Percentiles rank a stretch among this genome's conserved stretches.
Evolutionary conservation across 2,329 filamentous ascomycete species (phyloP).

Genomic region (Cordyceps fumosorosea): DNA sequence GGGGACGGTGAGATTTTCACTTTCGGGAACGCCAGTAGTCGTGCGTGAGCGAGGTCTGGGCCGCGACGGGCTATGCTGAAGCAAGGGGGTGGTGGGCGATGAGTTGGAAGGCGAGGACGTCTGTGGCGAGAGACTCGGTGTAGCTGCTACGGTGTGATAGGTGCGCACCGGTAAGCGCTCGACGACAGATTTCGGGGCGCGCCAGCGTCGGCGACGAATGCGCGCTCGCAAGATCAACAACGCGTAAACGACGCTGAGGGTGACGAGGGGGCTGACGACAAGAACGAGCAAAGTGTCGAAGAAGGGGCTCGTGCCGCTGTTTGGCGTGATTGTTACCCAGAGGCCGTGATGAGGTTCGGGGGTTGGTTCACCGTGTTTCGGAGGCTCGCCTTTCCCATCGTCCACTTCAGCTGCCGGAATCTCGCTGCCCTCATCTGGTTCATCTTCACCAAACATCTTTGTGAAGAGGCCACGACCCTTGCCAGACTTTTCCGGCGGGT

Average conservation of each 20-base stretch:
- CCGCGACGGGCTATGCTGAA: conserved; percentile 51
- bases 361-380: conserved; percentile 16
- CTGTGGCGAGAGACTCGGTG: conserved; percentile 47
- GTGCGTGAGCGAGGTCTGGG: conserved; percentile 59
- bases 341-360: conserved; percentile 58
- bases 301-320: conserved; percentile 83
- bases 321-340: conserved; percentile 94
- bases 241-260: conserved; percentile 86
- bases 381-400: conserved; percentile 18
- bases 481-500: conserved; percentile 15
- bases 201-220: conserved; percentile 83
- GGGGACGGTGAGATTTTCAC: conserved; percentile 38
- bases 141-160: conserved; percentile 74
- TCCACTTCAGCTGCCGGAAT: conserved; percentile 19
- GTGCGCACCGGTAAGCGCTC: conserved; percentile 91
- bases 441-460: conserved; percentile 44
- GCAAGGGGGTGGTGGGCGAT: conserved; percentile 72
- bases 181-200: conserved; percentile 94
- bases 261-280: conserved; percentile 90
- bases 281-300: conserved; percentile 94
- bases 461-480: conserved; percentile 33
- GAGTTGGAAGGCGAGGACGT: conserved; percentile 57
- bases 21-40: conserved; percentile 53
- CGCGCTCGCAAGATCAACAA: conserved; percentile 80
- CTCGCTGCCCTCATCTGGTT: conserved; percentile 15